Evolutionary conservation across 768 basidiomycete species (phyloP), one percentile per base, ranked within the genome.

Genomic region (Serendipita sp.): DNA sequence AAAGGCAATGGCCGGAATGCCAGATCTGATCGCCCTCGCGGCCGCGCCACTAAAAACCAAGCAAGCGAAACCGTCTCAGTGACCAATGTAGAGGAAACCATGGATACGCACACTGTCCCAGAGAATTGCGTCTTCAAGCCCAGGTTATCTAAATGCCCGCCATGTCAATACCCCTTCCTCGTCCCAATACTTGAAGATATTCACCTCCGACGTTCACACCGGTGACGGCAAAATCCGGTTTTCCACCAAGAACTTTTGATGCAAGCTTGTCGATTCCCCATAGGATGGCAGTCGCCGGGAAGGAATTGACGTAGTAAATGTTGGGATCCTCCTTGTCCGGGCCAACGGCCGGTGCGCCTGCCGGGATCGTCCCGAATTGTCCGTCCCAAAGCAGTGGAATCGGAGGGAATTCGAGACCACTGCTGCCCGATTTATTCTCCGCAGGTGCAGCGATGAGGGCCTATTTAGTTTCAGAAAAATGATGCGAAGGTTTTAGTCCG

Each of bases 401-500:
- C 0, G 77, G 73, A 4, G 73, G 64, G 4, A 69, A 66, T 3
- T 75, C 74, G 1, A 72, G 72, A 3, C 75, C 76, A 11, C 79
- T 78, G 1, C 77, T 75, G 5, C 78, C 79, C 9, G 78, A 79
- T 64, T 74, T 66, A 66, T 80, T 75, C 42, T 72, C 70, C 5
- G 79, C 75, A 0, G 79, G 79, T 3, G 74, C 72, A 16, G 78
- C 79, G 2, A 81, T 68, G n/a, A 79, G 68, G 9, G 71, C 71
- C 72, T 74, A 24, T 16, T 50, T 71, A 4, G 85, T n/a, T n/a
- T n/a, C n/a, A n/a, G n/a, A n/a, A n/a, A n/a, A n/a, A n/a, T n/a
- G n/a, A n/a, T n/a, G n/a, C n/a, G 0, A n/a, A n/a, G n/a, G n/a
- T n/a, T 82, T 66, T 80, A 82, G 62, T 83, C 85, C 73, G 87